Base-by-base conservation (phyloP, 148 eudicot genomes). In the Camellia granthamiana region DNA sequence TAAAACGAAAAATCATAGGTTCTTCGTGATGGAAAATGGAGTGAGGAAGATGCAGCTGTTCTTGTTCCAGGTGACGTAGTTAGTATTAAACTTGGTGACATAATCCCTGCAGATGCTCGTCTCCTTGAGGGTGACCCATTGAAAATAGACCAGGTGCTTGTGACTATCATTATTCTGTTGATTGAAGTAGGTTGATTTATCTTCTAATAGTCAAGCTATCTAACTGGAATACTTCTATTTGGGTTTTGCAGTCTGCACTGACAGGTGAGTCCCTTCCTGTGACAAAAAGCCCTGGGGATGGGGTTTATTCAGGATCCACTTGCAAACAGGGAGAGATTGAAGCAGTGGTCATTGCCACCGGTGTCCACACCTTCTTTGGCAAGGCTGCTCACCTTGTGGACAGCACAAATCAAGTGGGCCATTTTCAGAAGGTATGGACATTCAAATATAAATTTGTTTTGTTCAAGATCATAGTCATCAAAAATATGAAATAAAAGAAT, bases 331-430 rank as follows among this genome's bases (percentile, higher is more conserved):
- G 91, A 47, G 91, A 88, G 81, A 88, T 86, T 15, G 91, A 88
- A 74, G 89, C 88, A 73, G 85, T 88, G 54, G 89, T 89, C 68
- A 87, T 86, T 63, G 91, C 89, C 64, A 89, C 91, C 0, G 89
- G 90, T 54, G 90, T 86, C 55, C 90, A 88, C 52, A 84, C 90
- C 41, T 88, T 88, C 81, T 86, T 88, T 77, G 89, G 89, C 61
- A 86, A 89, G 83, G 91, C 91, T 79, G 91, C 89, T 85, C 91
- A 89, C 74, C 88, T 89, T 43, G 91, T 89, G 21, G 91, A 89
- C 72, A 66, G 80, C 54, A 86, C 91, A 14, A 83, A 89, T 69
- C 88, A 86, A 81, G 89, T 89, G 71, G 91, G 91, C 5, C 91
- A 89, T 63, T 88, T 88, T 51, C 88, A 88, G 81, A 77, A 85